Evolutionary conservation across 2,329 filamentous ascomycete species (phyloP).

Genomic region (Sporothrix humicola): DNA sequence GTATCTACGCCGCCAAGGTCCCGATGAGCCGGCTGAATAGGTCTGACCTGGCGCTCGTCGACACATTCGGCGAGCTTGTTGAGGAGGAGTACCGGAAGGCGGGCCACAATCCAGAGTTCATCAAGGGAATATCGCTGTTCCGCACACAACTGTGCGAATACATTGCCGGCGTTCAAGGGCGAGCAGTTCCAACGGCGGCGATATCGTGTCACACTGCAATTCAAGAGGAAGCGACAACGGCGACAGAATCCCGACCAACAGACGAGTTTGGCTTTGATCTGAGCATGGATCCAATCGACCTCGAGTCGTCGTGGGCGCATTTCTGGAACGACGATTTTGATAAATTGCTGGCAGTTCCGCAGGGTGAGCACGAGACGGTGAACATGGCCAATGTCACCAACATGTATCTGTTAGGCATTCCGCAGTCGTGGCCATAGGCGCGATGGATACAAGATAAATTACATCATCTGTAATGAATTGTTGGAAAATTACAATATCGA

Average conservation of each 20-base stretch:
- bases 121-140: neutral
- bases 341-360: neutral
- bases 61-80: conserved; percentile 26
- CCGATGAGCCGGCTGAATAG: conserved; percentile 30
- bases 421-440: conserved; percentile 26
- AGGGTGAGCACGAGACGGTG: neutral
- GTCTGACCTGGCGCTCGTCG: conserved; percentile 26
- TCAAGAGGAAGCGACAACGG: neutral
- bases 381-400: conserved; percentile 21
- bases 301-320: conserved; percentile 34
- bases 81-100: conserved; percentile 18
- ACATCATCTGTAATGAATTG: too few relatives aligned
- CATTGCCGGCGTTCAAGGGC: neutral
- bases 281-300: neutral
- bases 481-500: too few relatives aligned
- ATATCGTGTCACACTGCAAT: neutral
- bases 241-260: neutral
- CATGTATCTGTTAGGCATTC: conserved; percentile 33
- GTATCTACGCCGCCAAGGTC: conserved; percentile 32
- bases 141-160: conserved; percentile 24
- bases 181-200: too few relatives aligned
- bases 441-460: neutral
- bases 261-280: conserved; percentile 15
- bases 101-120: conserved; percentile 17
- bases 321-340: conserved; percentile 35